Conservation (phyloP, 2,329 filamentous ascomycete genomes). For the Clarireedia homoeocarpa region DNA sequence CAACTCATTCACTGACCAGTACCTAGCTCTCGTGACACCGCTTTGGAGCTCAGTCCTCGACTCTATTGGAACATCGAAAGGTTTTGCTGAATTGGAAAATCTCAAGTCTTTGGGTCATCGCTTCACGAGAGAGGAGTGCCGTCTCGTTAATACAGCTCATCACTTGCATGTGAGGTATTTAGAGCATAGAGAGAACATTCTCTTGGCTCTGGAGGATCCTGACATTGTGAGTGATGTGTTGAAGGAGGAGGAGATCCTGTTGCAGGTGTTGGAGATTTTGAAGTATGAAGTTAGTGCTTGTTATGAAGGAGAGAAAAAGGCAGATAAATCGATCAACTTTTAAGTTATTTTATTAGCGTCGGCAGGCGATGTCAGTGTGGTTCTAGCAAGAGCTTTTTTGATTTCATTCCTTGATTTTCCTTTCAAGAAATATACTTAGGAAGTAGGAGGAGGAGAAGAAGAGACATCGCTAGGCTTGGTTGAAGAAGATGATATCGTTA, state of each 20-base stretch:
- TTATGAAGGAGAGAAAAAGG: not conserved
- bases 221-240: not conserved
- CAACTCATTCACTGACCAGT: not conserved
- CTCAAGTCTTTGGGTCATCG: not conserved
- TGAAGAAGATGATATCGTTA: not conserved
- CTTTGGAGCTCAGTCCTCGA: not conserved
- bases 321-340: not conserved
- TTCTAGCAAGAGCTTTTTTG: not conserved
- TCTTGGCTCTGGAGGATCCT: not conserved
- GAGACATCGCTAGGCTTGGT: not conserved
- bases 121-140: not conserved
- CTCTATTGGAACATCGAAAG: not conserved
- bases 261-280: not conserved
- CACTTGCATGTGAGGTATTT: not conserved
- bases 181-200: not conserved
- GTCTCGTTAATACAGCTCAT: not conserved
- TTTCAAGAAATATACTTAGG: not conserved
- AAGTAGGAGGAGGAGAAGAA: not conserved
- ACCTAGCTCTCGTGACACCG: not conserved
- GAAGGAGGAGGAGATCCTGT: not conserved
- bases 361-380: not conserved
- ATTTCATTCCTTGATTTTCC: not conserved
- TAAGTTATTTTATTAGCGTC: not conserved
- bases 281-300: not conserved
- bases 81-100: not conserved